Base-by-base conservation (phyloP, 2,329 filamentous ascomycete genomes). In the Colletotrichum chrysophilum region DNA sequence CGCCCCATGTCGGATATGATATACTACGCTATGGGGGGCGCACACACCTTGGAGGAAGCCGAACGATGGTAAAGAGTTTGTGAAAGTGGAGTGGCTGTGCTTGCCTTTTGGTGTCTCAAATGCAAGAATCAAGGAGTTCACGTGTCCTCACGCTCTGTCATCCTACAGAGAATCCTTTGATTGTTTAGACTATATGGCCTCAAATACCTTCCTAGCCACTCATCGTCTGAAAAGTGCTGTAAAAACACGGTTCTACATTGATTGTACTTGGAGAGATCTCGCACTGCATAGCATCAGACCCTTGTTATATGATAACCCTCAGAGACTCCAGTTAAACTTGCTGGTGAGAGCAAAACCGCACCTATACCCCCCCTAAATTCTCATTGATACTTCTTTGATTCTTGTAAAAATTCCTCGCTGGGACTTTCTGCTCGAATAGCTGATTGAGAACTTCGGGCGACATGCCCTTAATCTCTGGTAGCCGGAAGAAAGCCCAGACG, bases 401-500 rank as follows among this genome's bases (percentile, higher is more conserved):
- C 58, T 21, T 34, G 26, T 8, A 21, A 8, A 21, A 21, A 61
- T 16, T 34, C 7, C 58, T 61, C 7, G 30, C 30, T 5, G 58
- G 58, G 28, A 61, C 58, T 21, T 61, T 61, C 58, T 32, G 28
- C 58, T 61, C 30, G n/a, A 61, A 61, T 8, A 61, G 58, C 26
- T 32, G 6, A 14, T 61, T 24, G 26, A 61, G 18, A 30, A 32
- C 30, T 5, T 61, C 58, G 18, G 26, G 58, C 26, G 58, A 61
- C 18, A 61, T 61, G 4, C 30, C 58, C 28, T 61, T 65, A 88
- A 65, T 30, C 83, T 92, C 90, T 10, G 89, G 89, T 73, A 87
- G 78, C 16, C 85, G 82, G 79, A 86, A 87, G 76, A 81, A 87
- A 12, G 83, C 83, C 84, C 85, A 87, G n/a, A 84, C 67, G 1